Evolutionary conservation across 2,329 filamentous ascomycete genomes (phyloP).

Genomic region (Elsinoe fawcettii): DNA sequence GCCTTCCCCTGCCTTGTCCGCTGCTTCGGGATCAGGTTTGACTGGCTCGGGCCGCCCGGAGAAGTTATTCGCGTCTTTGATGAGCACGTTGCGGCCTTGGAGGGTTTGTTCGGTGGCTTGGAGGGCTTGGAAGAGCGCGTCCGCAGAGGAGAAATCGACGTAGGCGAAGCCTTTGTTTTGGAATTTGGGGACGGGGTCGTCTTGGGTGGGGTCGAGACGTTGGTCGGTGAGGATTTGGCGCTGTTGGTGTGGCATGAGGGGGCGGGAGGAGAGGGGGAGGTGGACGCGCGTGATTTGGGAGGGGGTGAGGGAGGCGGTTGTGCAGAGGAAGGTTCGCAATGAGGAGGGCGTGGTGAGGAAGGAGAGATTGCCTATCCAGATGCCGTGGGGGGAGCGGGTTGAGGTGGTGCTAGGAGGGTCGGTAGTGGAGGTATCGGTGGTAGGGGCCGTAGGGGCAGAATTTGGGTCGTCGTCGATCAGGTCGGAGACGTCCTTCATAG

Average conservation of each 20-base stretch:
- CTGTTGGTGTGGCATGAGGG: conserved; percentile 22
- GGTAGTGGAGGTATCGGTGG: conserved; percentile 1
- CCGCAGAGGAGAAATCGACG: conserved; percentile 70
- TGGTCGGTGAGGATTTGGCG: conserved; percentile 3
- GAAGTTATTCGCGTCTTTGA: conserved; percentile 87
- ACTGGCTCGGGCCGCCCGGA: conserved; percentile 76
- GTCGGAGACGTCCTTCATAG: conserved; percentile 13
- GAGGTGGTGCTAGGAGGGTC: conserved; percentile 19
- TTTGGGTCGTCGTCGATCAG: conserved; percentile 18
- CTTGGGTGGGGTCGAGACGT: conserved; percentile 6
- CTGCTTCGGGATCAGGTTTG: conserved; percentile 23
- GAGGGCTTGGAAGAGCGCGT: conserved; percentile 68
- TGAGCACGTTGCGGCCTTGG: conserved; percentile 69
- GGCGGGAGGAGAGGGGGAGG: conserved; percentile 54
- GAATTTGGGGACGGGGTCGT: conserved; percentile 22
- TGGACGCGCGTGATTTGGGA: conserved; percentile 77
- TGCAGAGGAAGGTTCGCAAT: conserved; percentile 71
- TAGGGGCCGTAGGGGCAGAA: conserved; percentile 28
- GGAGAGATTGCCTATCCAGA: conserved; percentile 96
- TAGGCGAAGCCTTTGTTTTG: conserved; percentile 95
- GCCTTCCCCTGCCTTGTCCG: conserved; percentile 30
- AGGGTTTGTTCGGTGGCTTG: conserved; percentile 79
- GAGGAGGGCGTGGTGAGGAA: conserved; percentile 69
- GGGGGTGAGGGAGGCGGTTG: conserved; percentile 51
- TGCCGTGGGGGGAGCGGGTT: conserved; percentile 64